Percentiles rank a stretch among this genome's conserved stretches.
Conservation (phyloP, 2,329 filamentous ascomycete genomes). For the Kalmusia sp. region DNA sequence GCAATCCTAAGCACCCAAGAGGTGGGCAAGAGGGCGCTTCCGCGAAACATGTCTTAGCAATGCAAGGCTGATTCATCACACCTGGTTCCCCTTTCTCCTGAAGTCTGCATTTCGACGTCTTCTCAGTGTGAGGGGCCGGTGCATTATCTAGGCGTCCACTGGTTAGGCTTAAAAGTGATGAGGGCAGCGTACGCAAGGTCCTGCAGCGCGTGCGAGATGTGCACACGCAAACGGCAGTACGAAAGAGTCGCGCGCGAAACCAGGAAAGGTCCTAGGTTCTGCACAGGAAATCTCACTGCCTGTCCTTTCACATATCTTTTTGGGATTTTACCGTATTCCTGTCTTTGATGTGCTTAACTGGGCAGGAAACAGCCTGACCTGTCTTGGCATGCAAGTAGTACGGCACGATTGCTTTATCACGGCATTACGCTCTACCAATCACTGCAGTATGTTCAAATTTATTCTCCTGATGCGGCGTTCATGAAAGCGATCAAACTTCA, state of each 20-base stretch:
- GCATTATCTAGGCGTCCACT: not conserved
- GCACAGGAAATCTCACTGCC: not conserved
- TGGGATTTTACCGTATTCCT: no score
- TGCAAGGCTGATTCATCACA: constrained; percentile 8
- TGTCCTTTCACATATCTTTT: no score
- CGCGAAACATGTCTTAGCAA: constrained; percentile 1
- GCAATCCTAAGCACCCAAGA: not conserved
- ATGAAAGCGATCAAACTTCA: no score
- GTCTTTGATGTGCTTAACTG: no score
- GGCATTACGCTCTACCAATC: not conserved
- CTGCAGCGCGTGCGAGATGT: not conserved
- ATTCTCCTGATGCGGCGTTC: no score
- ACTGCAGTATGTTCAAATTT: not conserved
- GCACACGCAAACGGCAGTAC: not conserved
- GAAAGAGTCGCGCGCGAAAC: not conserved
- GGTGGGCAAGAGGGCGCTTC: not conserved
- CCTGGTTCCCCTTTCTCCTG: not conserved
- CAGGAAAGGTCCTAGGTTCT: not conserved
- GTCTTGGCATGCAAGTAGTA: not conserved
- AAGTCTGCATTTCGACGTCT: not conserved
- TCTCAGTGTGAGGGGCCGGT: no score
- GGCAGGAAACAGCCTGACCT: no score
- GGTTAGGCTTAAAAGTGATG: not conserved
- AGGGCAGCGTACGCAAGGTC: not conserved
- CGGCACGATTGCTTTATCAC: not conserved